Conservation (phyloP, 129 eudicot species). For the Centaurea solstitialis region DNA sequence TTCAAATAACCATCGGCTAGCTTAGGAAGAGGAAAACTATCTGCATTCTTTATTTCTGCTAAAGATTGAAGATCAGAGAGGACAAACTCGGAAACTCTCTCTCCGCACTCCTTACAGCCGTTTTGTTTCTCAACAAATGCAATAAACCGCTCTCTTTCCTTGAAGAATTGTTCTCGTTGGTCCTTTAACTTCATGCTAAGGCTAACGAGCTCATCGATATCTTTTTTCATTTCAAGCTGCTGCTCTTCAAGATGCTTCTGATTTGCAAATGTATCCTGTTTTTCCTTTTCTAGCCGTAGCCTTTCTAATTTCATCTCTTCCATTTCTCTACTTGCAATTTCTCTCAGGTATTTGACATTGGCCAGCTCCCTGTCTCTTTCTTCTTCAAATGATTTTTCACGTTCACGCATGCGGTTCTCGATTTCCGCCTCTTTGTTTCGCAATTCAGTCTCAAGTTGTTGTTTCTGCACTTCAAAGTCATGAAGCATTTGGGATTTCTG, state of each 20-base stretch:
- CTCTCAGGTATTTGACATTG: conserved; percentile 57
- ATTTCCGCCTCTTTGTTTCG: conserved; percentile 55
- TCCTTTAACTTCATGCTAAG: conserved; percentile 86
- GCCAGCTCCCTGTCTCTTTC: conserved; percentile 63
- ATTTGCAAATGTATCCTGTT: conserved; percentile 50
- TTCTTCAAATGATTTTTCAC: conserved; percentile 63
- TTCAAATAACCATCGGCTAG: conserved; percentile 63
- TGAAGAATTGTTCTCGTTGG: conserved; percentile 76
- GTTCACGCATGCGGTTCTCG: conserved; percentile 51
- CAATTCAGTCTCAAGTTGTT: conserved; percentile 69
- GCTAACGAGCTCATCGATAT: conserved; percentile 72
- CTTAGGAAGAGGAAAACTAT: conserved; percentile 63
- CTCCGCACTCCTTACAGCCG: conserved; percentile 76
- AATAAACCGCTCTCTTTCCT: conserved; percentile 82
- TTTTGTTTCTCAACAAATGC: conserved; percentile 70
- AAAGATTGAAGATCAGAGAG: conserved; percentile 74
- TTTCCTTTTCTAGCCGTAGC: conserved; percentile 59
- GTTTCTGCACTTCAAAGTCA: conserved; percentile 72
- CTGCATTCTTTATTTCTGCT: conserved; percentile 48
- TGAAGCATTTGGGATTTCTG: conserved; percentile 62
- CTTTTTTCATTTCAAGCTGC: conserved; percentile 76
- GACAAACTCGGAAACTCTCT: conserved; percentile 62
- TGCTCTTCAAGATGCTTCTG: conserved; percentile 72
- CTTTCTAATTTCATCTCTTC: conserved; percentile 80
- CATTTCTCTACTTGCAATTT: conserved; percentile 73